Conservation (phyloP, 1,139 yeast genomes). For the Meyerozyma smithsonii region DNA sequence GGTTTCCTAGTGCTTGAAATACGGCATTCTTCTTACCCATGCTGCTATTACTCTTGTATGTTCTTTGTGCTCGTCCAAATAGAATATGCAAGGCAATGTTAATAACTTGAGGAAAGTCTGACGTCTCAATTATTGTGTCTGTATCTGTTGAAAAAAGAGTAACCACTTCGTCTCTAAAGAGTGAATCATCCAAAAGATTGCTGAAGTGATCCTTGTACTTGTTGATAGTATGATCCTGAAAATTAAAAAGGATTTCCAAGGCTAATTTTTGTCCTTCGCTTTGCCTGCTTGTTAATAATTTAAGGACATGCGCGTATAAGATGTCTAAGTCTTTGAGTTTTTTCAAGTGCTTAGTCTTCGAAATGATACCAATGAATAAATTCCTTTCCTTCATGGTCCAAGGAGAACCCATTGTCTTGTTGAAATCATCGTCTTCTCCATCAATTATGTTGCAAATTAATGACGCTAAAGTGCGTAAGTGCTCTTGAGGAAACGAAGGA, state of each 20-base stretch:
- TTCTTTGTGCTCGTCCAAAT: slow-evolving; percentile 78
- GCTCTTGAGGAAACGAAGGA: slow-evolving; percentile 65
- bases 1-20: slow-evolving; percentile 60
- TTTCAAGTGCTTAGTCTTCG: slow-evolving; percentile 62
- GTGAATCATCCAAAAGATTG: slow-evolving; percentile 75
- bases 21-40: slow-evolving; percentile 75
- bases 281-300: slow-evolving; percentile 59
- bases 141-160: slow-evolving; percentile 52
- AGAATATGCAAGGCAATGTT: slow-evolving; percentile 74
- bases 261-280: slow-evolving; percentile 68
- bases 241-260: slow-evolving; percentile 64
- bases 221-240: slow-evolving; percentile 51
- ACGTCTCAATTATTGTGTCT: slow-evolving; percentile 51
- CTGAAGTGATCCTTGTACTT: slow-evolving; percentile 71
- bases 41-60: slow-evolving; percentile 57
- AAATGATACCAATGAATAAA: slow-evolving; percentile 55
- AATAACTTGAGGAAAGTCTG: slow-evolving; percentile 57
- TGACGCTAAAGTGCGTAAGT: slow-evolving; percentile 54
- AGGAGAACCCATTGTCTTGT: slow-evolving; percentile 6
- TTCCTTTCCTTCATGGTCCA: slow-evolving; percentile 67
- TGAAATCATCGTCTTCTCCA: slow-evolving; percentile 24
- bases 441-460: slow-evolving; percentile 34
- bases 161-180: slow-evolving; percentile 80
- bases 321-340: slow-evolving; percentile 46
- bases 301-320: slow-evolving; percentile 50